phyloP scores from a whole-genome alignment of 2,329 filamentous ascomycete genomes.

The Huntiella savannae region DNA sequence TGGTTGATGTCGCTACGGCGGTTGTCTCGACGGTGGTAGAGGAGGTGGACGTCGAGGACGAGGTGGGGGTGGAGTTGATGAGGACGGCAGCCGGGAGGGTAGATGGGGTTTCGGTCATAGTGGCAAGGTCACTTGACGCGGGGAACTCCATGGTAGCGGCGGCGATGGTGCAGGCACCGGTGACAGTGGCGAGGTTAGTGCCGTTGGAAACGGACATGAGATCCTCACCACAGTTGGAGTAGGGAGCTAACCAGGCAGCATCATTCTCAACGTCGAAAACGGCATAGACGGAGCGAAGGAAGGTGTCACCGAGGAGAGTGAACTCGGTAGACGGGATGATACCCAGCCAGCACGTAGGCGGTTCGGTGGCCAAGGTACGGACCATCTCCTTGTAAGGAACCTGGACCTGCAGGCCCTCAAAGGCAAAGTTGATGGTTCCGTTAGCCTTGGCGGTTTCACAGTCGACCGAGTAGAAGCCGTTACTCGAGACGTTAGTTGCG shows the following conservation, averaged over 20 bases:
- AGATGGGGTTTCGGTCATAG: neutral
- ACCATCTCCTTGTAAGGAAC: slow-evolving; percentile 30
- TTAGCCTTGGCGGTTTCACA: slow-evolving; percentile 23
- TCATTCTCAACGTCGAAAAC: slow-evolving; percentile 33
- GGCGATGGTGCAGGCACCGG: slow-evolving; percentile 8
- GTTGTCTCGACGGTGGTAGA: neutral
- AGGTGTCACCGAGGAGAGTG: slow-evolving; percentile 33
- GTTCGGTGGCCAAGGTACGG: slow-evolving; percentile 13
- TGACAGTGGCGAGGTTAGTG: slow-evolving; percentile 8
- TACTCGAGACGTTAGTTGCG: slow-evolving; percentile 19
- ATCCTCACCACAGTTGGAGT: slow-evolving; percentile 27
- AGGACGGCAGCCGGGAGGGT: neutral
- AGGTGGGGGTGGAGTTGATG: neutral
- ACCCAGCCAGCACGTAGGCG: slow-evolving; percentile 28
- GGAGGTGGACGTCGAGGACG: neutral
- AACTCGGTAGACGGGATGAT: slow-evolving; percentile 28
- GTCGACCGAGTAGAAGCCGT: slow-evolving; percentile 28
- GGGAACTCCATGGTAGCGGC: neutral
- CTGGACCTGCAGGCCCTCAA: slow-evolving; percentile 27
- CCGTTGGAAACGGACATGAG: slow-evolving; percentile 9
- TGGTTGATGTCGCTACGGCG: neutral
- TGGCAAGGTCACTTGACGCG: neutral
- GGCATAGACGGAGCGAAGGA: slow-evolving; percentile 32
- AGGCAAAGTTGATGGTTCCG: slow-evolving; percentile 30
- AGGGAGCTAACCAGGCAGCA: slow-evolving; percentile 30